A percentile compares a stretch with the other conserved stretches of the same genome.
Conservation (phyloP, 495 filamentous ascomycete species). For the Hypoxylon trugodes region DNA sequence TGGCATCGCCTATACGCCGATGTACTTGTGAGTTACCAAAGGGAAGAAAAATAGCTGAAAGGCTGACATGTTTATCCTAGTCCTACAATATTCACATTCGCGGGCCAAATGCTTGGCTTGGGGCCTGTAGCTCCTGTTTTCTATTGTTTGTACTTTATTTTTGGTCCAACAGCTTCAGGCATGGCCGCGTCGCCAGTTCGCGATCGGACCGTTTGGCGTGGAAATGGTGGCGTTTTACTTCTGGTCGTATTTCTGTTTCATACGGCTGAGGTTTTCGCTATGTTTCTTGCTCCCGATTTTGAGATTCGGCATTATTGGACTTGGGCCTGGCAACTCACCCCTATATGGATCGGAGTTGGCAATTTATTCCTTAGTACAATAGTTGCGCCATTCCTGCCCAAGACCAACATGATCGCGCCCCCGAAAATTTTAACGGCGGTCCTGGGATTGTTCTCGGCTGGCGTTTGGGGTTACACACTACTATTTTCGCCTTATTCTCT, state of each 20-base stretch:
- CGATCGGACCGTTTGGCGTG: not conserved
- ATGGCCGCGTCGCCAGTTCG: not conserved
- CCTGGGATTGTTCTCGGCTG: conserved; percentile 1
- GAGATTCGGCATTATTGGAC: conserved; percentile 25
- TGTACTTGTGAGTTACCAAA: conserved; percentile 12
- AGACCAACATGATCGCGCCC: not conserved
- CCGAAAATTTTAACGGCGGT: not conserved
- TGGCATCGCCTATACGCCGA: conserved; percentile 4
- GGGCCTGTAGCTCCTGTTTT: conserved; percentile 14
- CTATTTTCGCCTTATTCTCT: conserved; percentile 13
- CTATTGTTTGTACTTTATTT: conserved; percentile 17
- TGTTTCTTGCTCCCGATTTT: conserved; percentile 19
- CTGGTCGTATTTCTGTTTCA: conserved; percentile 14
- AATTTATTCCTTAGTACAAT: conserved; percentile 4
- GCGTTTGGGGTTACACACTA: conserved; percentile 14
- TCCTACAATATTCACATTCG: conserved; percentile 17
- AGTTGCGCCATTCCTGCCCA: not conserved
- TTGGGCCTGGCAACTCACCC: conserved; percentile 27
- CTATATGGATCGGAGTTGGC: conserved; percentile 11
- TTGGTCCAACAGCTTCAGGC: conserved; percentile 16
- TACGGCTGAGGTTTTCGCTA: conserved; percentile 20
- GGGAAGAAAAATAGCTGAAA: not conserved
- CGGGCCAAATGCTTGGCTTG: conserved; percentile 12
- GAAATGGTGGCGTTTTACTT: conserved; percentile 1
- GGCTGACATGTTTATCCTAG: not conserved